phyloP scores from a whole-genome alignment of 208 protist genomes.

The Porcisia hertigi region DNA sequence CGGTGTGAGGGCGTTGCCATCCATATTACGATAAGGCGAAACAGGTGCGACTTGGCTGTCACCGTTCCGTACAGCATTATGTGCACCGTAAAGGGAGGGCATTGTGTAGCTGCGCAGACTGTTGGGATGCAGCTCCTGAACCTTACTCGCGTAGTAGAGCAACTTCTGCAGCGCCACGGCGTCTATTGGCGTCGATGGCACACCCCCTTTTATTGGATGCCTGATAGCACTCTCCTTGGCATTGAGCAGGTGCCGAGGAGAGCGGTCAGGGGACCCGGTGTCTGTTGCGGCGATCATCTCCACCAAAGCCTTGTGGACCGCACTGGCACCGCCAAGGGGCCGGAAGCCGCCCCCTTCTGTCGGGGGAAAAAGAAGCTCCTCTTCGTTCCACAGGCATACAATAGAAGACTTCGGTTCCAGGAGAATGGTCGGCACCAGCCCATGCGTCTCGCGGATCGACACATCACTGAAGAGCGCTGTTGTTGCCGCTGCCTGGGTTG shows the following conservation, averaged over 20 bases:
- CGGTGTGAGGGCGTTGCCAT: background rate
- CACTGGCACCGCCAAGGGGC: constrained; percentile 41
- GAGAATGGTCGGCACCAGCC: constrained; percentile 34
- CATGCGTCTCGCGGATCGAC: constrained; percentile 7
- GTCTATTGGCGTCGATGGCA: background rate
- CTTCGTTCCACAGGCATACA: constrained; percentile 47
- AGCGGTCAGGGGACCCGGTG: no score
- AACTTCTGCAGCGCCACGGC: constrained; percentile 22
- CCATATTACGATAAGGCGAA: background rate
- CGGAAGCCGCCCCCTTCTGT: constrained; percentile 35
- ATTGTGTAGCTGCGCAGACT: constrained; percentile 38
- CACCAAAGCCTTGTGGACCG: constrained; percentile 32
- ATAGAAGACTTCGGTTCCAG: constrained; percentile 60
- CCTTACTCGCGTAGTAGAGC: constrained; percentile 34
- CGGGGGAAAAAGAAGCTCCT: constrained; percentile 66
- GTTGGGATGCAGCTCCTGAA: constrained; percentile 30
- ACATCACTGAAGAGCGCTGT: constrained; percentile 24
- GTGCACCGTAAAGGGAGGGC: constrained; percentile 19
- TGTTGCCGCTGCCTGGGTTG: background rate
- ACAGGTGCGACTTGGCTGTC: background rate
- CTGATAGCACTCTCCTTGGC: background rate
- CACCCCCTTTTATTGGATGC: background rate
- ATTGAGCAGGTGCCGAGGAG: background rate
- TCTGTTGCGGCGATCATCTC: constrained; percentile 26
- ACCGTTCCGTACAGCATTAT: background rate